Evolutionary conservation across 2,329 filamentous ascomycete genomes (phyloP).

Genomic region (Eutypella sp.): DNA sequence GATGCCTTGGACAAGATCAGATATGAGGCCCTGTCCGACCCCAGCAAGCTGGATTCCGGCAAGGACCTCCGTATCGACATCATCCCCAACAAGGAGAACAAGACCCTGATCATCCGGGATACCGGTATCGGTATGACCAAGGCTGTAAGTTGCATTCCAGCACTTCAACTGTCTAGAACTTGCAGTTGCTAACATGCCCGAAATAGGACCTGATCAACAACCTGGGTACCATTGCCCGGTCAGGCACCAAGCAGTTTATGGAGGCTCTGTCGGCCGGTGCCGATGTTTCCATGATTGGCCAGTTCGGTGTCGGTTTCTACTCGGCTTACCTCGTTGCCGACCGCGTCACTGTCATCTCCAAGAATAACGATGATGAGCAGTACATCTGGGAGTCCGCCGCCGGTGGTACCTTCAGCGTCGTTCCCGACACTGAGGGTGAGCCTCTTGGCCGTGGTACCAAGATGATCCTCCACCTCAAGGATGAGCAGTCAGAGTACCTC

Average conservation of each 20-base stretch:
- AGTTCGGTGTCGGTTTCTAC: constrained; percentile 99
- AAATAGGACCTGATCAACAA: constrained; percentile 95
- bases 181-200: constrained; percentile 30
- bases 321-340: constrained; percentile 99
- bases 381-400: constrained; percentile 99
- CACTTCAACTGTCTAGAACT: constrained; percentile 1
- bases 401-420: constrained; percentile 94
- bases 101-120: constrained; percentile 96
- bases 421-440: constrained; percentile 84
- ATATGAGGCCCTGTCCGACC: constrained; percentile 96
- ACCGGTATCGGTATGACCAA: constrained; percentile 99
- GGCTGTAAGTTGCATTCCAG: constrained; percentile 63
- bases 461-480: constrained; percentile 98
- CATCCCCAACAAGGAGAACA: constrained; percentile 94
- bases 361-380: constrained; percentile 99
- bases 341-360: constrained; percentile 90
- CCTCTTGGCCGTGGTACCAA: constrained; percentile 90
- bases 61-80: constrained; percentile 99
- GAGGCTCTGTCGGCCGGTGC: constrained; percentile 97
- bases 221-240: constrained; percentile 98
- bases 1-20: constrained; percentile 99
- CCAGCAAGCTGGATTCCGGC: constrained; percentile 91
- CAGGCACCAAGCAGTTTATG: constrained; percentile 99
- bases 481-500: constrained; percentile 97
- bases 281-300: constrained; percentile 99